Base-by-base conservation (phyloP, 345 rosid species). In the Carallia brachiata region DNA sequence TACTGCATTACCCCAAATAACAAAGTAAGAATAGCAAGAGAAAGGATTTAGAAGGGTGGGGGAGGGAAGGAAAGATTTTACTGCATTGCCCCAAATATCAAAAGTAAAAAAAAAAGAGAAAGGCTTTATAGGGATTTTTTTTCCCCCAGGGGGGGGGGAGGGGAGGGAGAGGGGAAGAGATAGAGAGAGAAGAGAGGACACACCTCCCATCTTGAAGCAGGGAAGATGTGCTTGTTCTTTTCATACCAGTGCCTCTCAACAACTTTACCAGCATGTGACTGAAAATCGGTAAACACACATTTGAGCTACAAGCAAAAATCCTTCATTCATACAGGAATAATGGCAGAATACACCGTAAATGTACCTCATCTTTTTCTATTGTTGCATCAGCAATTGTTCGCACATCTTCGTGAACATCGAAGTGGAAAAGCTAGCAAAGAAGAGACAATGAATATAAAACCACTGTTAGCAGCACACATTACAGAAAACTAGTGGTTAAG, bases 191-290 rank as follows among this genome's bases (percentile, higher is more conserved):
- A 64, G 71, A 59, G 64, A 52, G 70, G 64, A 27, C 27, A 52
- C 52, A 95, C 98, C 99, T 92, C 99, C 99, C 98, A 96, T 84
- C 98, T 85, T 8, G 98, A 96, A 81, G 98, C 98, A 36, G 99
- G 99, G 75, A 96, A 96, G 67, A 96, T 96, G 78, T 92, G 99
- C 71, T 92, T 92, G 90, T 95, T 95, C 91, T 92, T 95, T 76
- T 95, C 98, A 28, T 95, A 92, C 99, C 99, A 95, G 79, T 95
- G 99, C 80, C 99, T 90, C 89, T 95, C 99, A 36, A 92, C 98
- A 30, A 96, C 99, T 82, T 96, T 92, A 63, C 99, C 99, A 31
- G 99, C 98, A 77, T 95, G 99, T 10, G 98, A 95, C 99, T 95
- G 85, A 17, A 34, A 16, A 31, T 27, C 23, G 57, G 54, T 6